These are phyloP conservation scores for Sequoiadendron giganteum DNA, from an alignment of 75 land plant genomes.

Conservation along the genomic window DNA sequence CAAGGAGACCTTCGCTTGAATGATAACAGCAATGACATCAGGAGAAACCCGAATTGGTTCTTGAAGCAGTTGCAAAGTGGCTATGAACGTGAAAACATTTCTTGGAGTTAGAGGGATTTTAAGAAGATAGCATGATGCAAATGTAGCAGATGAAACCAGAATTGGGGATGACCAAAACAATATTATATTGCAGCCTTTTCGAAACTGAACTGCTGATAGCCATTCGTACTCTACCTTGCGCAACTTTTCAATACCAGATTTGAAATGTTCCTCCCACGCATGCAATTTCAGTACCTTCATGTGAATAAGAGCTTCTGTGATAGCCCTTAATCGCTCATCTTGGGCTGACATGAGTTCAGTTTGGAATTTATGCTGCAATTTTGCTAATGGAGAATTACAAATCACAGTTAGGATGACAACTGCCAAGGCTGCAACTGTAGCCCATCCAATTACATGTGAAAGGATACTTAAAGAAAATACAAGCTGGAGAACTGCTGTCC, in stretches of 20 bases:
- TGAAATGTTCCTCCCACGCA: slow-evolving; percentile 51
- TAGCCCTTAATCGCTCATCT: slow-evolving; percentile 37
- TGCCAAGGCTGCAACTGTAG: slow-evolving; percentile 19
- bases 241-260: slow-evolving; percentile 15
- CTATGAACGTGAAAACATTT: slow-evolving; percentile 48
- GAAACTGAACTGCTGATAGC: slow-evolving; percentile 21
- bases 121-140: slow-evolving; percentile 23
- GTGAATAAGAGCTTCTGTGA: slow-evolving; percentile 30
- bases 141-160: slow-evolving; percentile 31
- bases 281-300: slow-evolving; percentile 48
- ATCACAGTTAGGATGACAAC: slow-evolving; percentile 6
- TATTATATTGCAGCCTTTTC: slow-evolving; percentile 16
- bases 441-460: slow-evolving; percentile 15
- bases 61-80: slow-evolving; percentile 39
- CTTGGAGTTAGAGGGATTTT: slow-evolving; percentile 32
- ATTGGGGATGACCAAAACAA: slow-evolving; percentile 40
- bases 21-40: slow-evolving; percentile 34
- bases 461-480: slow-evolving; percentile 13
- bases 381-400: slow-evolving; percentile 25
- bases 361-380: slow-evolving; percentile 26
- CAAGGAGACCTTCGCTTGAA: slow-evolving; percentile 34
- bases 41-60: slow-evolving; percentile 38
- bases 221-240: slow-evolving; percentile 31
- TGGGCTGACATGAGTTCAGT: slow-evolving; percentile 28
- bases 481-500: slow-evolving; percentile 17